Evolutionary conservation across 345 rosid genomes (phyloP).

Genomic region (Anastatica hierochuntica): DNA sequence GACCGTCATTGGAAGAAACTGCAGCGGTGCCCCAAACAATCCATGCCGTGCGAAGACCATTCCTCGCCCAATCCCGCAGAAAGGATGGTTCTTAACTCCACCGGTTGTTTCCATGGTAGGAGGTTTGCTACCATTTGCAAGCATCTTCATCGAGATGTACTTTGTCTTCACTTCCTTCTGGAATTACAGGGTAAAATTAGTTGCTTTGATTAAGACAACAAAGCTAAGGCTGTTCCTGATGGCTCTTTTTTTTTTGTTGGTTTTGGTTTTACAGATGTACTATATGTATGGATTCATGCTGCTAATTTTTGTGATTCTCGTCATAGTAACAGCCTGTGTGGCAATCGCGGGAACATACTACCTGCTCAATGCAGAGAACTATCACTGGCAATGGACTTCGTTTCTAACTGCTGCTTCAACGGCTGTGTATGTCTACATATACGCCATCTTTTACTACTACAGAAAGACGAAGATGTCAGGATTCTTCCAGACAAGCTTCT

Average conservation of each 20-base stretch:
- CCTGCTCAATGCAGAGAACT: conserved; percentile 89
- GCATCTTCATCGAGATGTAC: conserved; percentile 96
- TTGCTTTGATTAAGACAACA: neutral
- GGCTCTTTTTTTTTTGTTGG: neutral
- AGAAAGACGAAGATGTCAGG: conserved; percentile 96
- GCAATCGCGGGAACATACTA: conserved; percentile 90
- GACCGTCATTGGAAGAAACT: conserved; percentile 85
- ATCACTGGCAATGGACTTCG: conserved; percentile 98
- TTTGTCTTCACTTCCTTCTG: conserved; percentile 96
- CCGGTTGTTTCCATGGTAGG: conserved; percentile 91
- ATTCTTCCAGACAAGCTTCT: conserved; percentile 95
- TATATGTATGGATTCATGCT: conserved; percentile 91
- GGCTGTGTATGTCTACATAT: conserved; percentile 78
- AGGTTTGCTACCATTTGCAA: conserved; percentile 85
- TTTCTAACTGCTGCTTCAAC: conserved; percentile 94
- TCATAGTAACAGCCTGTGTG: conserved; percentile 81
- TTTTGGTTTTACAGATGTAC: conserved; percentile 52
- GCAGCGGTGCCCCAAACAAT: conserved; percentile 94
- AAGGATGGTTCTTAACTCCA: conserved; percentile 92
- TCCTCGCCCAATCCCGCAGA: conserved; percentile 95
- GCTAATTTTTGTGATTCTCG: conserved; percentile 75
- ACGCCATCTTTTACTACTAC: conserved; percentile 82
- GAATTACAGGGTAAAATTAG: conserved; percentile 77
- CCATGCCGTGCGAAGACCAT: conserved; percentile 96
- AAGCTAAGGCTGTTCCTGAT: conserved; percentile 2